These are phyloP conservation scores for Diplodia mutila DNA, from an alignment of 2,329 filamentous ascomycete species.

Conservation along the genomic window DNA sequence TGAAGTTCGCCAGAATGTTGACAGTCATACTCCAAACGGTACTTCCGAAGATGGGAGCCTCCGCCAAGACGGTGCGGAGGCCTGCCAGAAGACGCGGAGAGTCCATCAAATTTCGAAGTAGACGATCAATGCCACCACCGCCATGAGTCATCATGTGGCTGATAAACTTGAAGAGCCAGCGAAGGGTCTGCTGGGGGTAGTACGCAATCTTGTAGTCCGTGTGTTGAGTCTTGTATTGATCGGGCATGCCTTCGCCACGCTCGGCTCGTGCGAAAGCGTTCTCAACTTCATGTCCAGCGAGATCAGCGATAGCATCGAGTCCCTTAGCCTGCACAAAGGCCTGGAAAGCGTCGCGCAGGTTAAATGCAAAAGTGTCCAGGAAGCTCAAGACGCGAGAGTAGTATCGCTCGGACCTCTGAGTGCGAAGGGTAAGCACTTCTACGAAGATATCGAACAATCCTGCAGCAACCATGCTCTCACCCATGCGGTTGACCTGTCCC, in stretches of 20 bases:
- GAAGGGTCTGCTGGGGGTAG: constrained; percentile 89
- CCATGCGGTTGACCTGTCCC: constrained; percentile 68
- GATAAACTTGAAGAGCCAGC: constrained; percentile 93
- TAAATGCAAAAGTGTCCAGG: constrained; percentile 84
- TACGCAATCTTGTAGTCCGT: constrained; percentile 95
- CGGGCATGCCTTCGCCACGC: constrained; percentile 71
- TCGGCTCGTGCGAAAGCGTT: constrained; percentile 69
- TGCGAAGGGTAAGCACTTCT: constrained; percentile 83
- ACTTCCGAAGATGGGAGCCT: constrained; percentile 80
- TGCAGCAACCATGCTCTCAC: constrained; percentile 82
- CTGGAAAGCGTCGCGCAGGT: constrained; percentile 80
- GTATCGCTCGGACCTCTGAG: constrained; percentile 77
- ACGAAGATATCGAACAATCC: constrained; percentile 89
- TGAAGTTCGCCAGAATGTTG: constrained; percentile 90
- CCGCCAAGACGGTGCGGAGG: constrained; percentile 78
- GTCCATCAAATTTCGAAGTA: constrained; percentile 91
- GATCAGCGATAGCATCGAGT: constrained; percentile 84
- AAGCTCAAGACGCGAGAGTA: constrained; percentile 85
- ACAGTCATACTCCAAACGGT: constrained; percentile 96
- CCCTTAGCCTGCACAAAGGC: constrained; percentile 81
- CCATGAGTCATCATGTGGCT: constrained; percentile 90
- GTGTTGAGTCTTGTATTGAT: constrained; percentile 73
- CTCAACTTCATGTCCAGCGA: constrained; percentile 79
- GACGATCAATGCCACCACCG: constrained; percentile 82
- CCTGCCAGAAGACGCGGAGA: constrained; percentile 81